Percentiles rank a stretch among this genome's conserved stretches.
Evolutionary conservation across 345 rosid genomes (phyloP).

Genomic region (Brassica carinata): DNA sequence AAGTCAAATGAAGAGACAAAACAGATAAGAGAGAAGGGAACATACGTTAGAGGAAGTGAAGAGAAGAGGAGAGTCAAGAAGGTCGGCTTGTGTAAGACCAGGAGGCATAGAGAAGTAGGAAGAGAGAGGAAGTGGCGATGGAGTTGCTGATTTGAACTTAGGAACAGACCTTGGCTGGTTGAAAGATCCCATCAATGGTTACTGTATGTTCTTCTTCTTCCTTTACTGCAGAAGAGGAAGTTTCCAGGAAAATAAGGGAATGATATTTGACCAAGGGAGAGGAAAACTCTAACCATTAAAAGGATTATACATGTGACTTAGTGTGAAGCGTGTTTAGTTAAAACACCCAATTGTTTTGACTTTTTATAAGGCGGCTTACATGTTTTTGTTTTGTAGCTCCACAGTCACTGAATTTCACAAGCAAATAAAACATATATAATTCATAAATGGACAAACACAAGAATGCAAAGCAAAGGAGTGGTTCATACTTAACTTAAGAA

Average conservation of each 20-base stretch:
- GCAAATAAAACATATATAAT: not conserved
- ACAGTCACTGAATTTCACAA: not conserved
- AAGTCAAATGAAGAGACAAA: not conserved
- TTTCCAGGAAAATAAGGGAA: conserved; percentile 10
- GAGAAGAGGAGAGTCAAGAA: conserved; percentile 88
- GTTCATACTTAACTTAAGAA: not conserved
- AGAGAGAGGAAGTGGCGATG: conserved; percentile 51
- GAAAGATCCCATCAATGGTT: conserved; percentile 12
- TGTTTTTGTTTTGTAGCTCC: not conserved
- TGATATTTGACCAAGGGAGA: not conserved
- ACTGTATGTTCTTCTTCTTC: conserved; percentile 12
- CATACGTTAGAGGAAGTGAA: conserved; percentile 59
- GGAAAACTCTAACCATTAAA: not conserved
- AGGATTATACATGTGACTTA: not conserved
- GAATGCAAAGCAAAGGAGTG: conserved; percentile 1
- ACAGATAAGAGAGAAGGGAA: not conserved
- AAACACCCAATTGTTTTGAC: not conserved
- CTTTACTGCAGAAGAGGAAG: conserved; percentile 11
- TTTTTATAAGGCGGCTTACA: not conserved
- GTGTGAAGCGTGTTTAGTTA: not conserved
- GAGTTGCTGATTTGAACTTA: conserved; percentile 76
- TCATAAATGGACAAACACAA: conserved; percentile 1
- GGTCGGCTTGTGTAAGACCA: conserved; percentile 37
- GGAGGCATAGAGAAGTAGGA: conserved; percentile 80
- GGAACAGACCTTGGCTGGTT: conserved; percentile 48